Base-by-base conservation (phyloP, 306 rosid genomes). In the Gleditsia sinensis region DNA sequence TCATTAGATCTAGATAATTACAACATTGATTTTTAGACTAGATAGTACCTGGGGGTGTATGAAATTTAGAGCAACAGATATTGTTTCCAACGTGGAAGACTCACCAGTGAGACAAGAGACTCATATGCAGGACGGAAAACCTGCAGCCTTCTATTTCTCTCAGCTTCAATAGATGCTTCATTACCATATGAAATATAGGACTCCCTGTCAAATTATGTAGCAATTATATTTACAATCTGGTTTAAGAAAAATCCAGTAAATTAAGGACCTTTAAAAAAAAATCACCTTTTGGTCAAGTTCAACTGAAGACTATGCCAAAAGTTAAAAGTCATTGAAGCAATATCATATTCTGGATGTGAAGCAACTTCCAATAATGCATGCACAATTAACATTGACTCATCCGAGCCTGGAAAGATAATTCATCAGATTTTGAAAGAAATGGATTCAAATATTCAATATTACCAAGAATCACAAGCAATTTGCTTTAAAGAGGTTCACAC, bases 301-400 rank as follows among this genome's bases (percentile, higher is more conserved):
- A 82, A 85, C 84, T 95, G 99, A 73, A 95, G 96, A 85, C 91
- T 95, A 19, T 95, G 99, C 99, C 99, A 95, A 84, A 95, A 95
- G 77, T 95, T 95, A 85, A 90, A 95, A 28, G 98, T 95, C 99
- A 95, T 83, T 20, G 88, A 84, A 69, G 99, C 98, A 66, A 95
- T 92, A 81, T 88, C 88, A 78, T 92, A 87, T 75, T 95, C 99
- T 5, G 99, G 90, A 76, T 95, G 99, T 64, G 98, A 90, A 69
- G 98, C 93, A 86, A 95, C 99, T 90, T 95, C 99, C 78, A 95
- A 85, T 71, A 95, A 84, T 8, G 99, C 98, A 86, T 83, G 97
- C 45, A 92, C 97, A 17, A 95, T 88, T 60, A 88, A 57, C 97
- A 86, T 92, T 64, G 99, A 88, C 75, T 95, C 99, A 76, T 92